Evolutionary conservation across 768 basidiomycete species (phyloP), one percentile per base, ranked within the genome.

Genomic region (Termitomyces eurrhizus): DNA sequence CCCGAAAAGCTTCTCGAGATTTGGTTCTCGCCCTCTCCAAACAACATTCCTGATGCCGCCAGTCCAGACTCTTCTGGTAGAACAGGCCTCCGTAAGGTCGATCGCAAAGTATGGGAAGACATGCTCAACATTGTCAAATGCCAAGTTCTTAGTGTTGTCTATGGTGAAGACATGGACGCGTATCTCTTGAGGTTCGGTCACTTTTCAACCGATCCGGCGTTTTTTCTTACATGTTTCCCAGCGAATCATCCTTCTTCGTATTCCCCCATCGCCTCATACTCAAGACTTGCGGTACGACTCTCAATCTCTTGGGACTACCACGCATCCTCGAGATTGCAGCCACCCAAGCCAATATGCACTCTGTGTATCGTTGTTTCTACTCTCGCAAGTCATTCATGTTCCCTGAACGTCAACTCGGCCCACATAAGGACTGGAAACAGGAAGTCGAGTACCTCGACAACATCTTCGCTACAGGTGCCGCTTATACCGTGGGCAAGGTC

Each of bases 331-430:
- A 94, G 68, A 96, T 98, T 69, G 97, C 97, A 2, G 80, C 84
- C 39, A 76, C 79, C 7, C 76, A 89, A 42, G 90, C 88, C 12
- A 79, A 82, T 53, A 75, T 93, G 62, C 78, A 78, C 29, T 80
- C 82, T 37, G 92, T 98, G 36, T 85, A 93, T 73, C 86, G 93
- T 62, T 94, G 92, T 74, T 99, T 98, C 80, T 99, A 98, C 78
- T 97, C 95, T 45, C 88, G 96, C 66, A 99, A 98, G 76, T 90
- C 91, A 7, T 99, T 98, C 84, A 98, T 98, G 91, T 99, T 98
- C 74, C 97, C 97, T 8, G 97, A 99, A 73, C 86, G 92, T 26
- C 97, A 99, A 71, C 77, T 78, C 24, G 95, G 94, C 4, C 95
- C 95, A 16, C 97, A 99, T 75, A 81, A 86, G 59, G 92, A 94